Conservation (phyloP, 2,329 filamentous ascomycete genomes). For the Curvularia sp. region DNA sequence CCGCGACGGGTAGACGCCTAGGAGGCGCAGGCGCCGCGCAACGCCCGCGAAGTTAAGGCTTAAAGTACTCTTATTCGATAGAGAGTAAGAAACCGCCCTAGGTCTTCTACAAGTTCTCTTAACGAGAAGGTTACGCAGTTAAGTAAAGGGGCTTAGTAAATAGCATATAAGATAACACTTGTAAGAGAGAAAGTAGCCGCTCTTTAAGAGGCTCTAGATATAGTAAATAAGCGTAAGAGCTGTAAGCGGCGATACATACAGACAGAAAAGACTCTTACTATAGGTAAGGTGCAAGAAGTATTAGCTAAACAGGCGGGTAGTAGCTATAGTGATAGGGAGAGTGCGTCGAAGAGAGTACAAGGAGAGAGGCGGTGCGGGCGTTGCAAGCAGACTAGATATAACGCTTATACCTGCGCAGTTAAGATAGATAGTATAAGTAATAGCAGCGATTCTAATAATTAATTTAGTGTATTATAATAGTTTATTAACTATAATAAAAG, state of each 20-base stretch:
- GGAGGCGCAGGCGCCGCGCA: too few relatives aligned
- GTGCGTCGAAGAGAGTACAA: not conserved
- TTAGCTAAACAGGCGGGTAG: too few relatives aligned
- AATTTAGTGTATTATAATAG: not conserved
- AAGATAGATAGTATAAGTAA: not conserved
- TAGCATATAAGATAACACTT: constrained; percentile 14
- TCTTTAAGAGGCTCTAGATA: not conserved
- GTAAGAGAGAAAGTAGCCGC: not conserved
- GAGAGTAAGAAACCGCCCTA: constrained; percentile 6
- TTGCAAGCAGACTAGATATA: not conserved
- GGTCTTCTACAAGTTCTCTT: constrained; percentile 15
- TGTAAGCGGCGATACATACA: not conserved
- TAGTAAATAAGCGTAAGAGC: not conserved
- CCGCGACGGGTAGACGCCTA: not conserved
- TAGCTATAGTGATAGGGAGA: not conserved
- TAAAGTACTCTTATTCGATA: constrained; percentile 16
- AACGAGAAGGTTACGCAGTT: constrained; percentile 12
- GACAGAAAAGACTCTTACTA: not conserved
- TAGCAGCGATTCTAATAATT: not conserved
- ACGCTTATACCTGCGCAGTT: not conserved
- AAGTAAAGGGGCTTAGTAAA: not conserved
- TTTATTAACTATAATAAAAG: not conserved
- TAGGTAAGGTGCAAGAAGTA: not conserved
- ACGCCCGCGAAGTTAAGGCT: constrained; percentile 18
- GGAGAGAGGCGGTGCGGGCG: not conserved